Evolutionary conservation across 345 rosid species (phyloP), one percentile per base, ranked within the genome.

Genomic region (Dimocarpus longan): DNA sequence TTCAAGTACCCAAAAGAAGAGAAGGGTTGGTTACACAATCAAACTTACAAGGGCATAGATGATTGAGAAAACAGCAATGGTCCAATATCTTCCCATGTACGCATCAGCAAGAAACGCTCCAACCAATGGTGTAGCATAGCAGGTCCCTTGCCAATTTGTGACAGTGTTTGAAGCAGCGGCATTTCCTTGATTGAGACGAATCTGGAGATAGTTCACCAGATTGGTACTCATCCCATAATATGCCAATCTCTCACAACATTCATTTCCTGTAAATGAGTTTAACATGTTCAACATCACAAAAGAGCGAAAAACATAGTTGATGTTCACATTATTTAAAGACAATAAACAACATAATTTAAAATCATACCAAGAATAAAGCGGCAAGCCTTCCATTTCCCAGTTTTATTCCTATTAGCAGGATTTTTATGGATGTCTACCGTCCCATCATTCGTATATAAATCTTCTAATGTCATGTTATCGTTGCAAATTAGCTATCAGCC

Each of bases 191-290:
- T 88, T 84, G 68, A 96, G 86, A 66, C 88, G 93, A 2, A 68
- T 68, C 81, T 90, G 73, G 18, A 97, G 91, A 87, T 88, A 97
- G 82, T 90, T 94, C 76, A 94, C 99, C 50, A 97, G 88, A 82
- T 94, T 97, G 65, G 98, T 93, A 16, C 99, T 86, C 99, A 97
- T 94, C n/a, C 98, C 99, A 85, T 97, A 93, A 89, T 94, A 96
- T 8, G 99, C 99, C 89, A 96, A 84, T 76, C 98, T 92, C 79
- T 96, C 99, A 59, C 98, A 93, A 21, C 97, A 88, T 73, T 94
- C 98, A 63, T 90, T 94, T 60, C 93, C 99, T 96, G 79, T 43
- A 70, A 42, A 22, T 52, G 52, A 18, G 54, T 10, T 42, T 70
- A 50, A 19, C 16, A 66, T 52, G 59, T 42, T 73, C 67, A 63